Evolutionary conservation across 148 eudicot genomes (phyloP).

Genomic region (Spergularia marina): DNA sequence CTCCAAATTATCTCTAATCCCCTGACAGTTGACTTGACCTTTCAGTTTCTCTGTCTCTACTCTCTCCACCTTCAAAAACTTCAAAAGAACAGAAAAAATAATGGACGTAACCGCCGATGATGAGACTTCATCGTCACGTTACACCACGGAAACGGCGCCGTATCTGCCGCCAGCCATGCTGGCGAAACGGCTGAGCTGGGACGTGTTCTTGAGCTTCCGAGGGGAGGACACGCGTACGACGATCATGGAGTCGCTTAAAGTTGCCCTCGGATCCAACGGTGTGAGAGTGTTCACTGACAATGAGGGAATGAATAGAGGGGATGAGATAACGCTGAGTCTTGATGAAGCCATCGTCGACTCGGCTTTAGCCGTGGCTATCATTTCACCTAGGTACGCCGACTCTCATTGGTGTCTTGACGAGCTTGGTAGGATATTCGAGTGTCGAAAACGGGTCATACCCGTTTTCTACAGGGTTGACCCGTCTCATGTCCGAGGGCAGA

Average conservation of each 20-base stretch:
- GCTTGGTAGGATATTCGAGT: constrained; percentile 34
- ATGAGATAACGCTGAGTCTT: constrained; percentile 30
- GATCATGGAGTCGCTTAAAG: constrained; percentile 34
- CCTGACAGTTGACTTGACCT: too few species aligned
- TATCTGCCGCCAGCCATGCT: constrained; percentile 34
- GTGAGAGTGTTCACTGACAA: constrained; percentile 40
- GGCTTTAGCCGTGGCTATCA: constrained; percentile 38
- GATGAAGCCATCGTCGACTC: constrained; percentile 47
- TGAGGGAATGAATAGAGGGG: constrained; percentile 34
- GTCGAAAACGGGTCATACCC: constrained; percentile 38
- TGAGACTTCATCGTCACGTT: neutral
- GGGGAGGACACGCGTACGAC: constrained; percentile 39
- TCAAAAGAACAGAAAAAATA: too few species aligned
- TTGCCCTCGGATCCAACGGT: constrained; percentile 16
- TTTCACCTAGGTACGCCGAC: constrained; percentile 44
- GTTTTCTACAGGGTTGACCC: constrained; percentile 51
- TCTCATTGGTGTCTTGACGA: constrained; percentile 51
- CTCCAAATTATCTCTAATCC: too few species aligned
- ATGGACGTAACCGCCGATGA: neutral
- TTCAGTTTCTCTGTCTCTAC: too few species aligned
- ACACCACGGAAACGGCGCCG: neutral
- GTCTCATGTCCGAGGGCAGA: constrained; percentile 44
- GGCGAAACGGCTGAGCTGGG: constrained; percentile 31
- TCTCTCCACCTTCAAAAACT: too few species aligned
- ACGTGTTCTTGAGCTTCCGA: constrained; percentile 47